These are phyloP conservation scores for Fusarium acutatum DNA, from an alignment of 2,329 filamentous ascomycete genomes.

Conservation along the genomic window DNA sequence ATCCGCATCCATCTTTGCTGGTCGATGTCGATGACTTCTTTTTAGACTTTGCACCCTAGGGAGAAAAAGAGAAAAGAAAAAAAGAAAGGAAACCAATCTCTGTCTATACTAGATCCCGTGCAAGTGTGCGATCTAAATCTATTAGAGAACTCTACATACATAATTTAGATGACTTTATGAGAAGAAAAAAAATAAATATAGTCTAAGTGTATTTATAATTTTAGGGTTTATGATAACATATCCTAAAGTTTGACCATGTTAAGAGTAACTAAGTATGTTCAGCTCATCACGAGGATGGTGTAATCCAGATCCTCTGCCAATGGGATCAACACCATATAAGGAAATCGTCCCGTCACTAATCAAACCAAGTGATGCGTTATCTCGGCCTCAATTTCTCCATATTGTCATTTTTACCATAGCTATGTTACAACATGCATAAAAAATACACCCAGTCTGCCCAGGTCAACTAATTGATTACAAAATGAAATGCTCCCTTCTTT, in stretches of 20 bases:
- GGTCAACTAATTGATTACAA: constrained; percentile 31
- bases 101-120: not conserved
- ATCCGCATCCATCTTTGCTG: not conserved
- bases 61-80: not conserved
- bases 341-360: constrained; percentile 15
- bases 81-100: not conserved
- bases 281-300: not conserved
- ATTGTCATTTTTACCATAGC: constrained; percentile 12
- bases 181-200: not conserved
- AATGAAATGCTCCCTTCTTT: constrained; percentile 12
- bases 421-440: constrained; percentile 34
- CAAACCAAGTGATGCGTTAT: not conserved
- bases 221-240: not conserved
- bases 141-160: not conserved
- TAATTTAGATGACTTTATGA: not conserved
- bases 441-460: constrained; percentile 13
- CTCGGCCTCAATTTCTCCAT: constrained; percentile 14
- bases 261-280: not conserved
- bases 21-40: not conserved
- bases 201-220: not conserved
- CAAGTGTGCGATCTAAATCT: not conserved
- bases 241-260: not conserved
- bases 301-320: not conserved
- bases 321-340: constrained; percentile 19
- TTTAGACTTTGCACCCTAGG: constrained; percentile 1